These are phyloP conservation scores for Chamaecyparis obtusa DNA, from an alignment of 75 land plant species.

Conservation along the genomic window DNA sequence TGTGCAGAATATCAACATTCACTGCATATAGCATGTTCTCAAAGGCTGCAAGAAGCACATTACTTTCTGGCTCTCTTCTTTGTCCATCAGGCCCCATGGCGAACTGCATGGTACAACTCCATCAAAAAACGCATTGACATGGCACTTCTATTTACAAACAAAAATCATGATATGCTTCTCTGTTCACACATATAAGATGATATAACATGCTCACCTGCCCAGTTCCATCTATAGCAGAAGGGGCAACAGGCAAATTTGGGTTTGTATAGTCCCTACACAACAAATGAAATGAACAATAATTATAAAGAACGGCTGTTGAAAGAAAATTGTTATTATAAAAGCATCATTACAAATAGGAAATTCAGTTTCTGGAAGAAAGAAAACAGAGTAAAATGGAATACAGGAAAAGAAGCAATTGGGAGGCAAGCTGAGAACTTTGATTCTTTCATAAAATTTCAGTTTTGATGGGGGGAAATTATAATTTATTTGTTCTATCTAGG, in stretches of 20 bases:
- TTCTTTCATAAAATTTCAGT: not conserved
- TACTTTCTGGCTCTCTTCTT: slow-evolving; percentile 75
- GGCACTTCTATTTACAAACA: not conserved
- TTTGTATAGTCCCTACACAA: slow-evolving; percentile 77
- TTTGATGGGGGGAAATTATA: not conserved
- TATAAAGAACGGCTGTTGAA: not conserved
- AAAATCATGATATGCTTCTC: not conserved
- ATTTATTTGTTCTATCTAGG: not conserved
- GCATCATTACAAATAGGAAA: not conserved
- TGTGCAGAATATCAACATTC: slow-evolving; percentile 64
- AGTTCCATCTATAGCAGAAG: slow-evolving; percentile 69
- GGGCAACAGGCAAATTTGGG: slow-evolving; percentile 79
- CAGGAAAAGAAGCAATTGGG: not conserved
- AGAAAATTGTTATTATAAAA: not conserved
- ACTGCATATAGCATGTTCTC: slow-evolving; percentile 82
- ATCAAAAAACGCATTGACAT: not conserved
- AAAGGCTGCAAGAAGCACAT: slow-evolving; percentile 77
- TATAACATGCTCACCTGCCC: slow-evolving; percentile 43
- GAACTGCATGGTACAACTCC: slow-evolving; percentile 14
- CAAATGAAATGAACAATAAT: not conserved
- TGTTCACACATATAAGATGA: not conserved
- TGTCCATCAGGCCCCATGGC: slow-evolving; percentile 56
- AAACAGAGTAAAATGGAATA: not conserved
- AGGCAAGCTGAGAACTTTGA: not conserved
- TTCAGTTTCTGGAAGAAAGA: not conserved